Percentiles rank a stretch among this genome's conserved stretches.
phyloP scores from a whole-genome alignment of 2,329 filamentous ascomycete species.

The Zasmidium angulare region DNA sequence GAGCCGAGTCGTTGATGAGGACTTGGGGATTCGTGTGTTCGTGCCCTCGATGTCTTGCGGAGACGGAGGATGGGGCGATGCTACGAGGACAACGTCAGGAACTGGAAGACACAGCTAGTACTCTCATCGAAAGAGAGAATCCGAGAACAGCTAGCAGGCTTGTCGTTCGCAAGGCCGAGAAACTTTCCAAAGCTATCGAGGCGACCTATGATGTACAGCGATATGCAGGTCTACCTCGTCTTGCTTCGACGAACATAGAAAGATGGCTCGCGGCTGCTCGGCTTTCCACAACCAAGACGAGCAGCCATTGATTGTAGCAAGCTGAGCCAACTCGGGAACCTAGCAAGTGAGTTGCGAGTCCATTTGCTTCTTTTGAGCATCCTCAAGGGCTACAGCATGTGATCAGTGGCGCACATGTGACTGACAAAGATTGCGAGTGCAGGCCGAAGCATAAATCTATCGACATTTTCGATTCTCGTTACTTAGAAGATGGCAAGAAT shows the following conservation, averaged over 20 bases:
- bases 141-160: constrained; percentile 13
- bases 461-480: too few species aligned
- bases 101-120: constrained; percentile 12
- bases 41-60: constrained; percentile 20
- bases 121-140: constrained; percentile 11
- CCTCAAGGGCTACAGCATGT: constrained; percentile 12
- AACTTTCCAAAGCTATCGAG: constrained; percentile 12
- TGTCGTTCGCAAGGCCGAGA: constrained; percentile 14
- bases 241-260: constrained; percentile 9
- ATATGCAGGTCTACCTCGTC: constrained; percentile 17
- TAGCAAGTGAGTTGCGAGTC: too few species aligned
- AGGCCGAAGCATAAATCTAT: too few species aligned
- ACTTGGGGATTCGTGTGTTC: constrained; percentile 23
- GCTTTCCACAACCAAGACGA: too few species aligned
- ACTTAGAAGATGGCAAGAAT: constrained; percentile 39
- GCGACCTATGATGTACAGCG: constrained; percentile 21
- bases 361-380: constrained; percentile 21
- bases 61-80: constrained; percentile 16
- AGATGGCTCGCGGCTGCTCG: constrained; percentile 7
- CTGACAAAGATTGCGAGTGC: too few species aligned
- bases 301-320: too few species aligned
- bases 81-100: constrained; percentile 16
- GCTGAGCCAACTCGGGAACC: too few species aligned
- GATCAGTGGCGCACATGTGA: too few species aligned
- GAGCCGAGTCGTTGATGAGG: constrained; percentile 11